phyloP scores from a whole-genome alignment of 805 yeast genomes.

The Ogataea methanolica region DNA sequence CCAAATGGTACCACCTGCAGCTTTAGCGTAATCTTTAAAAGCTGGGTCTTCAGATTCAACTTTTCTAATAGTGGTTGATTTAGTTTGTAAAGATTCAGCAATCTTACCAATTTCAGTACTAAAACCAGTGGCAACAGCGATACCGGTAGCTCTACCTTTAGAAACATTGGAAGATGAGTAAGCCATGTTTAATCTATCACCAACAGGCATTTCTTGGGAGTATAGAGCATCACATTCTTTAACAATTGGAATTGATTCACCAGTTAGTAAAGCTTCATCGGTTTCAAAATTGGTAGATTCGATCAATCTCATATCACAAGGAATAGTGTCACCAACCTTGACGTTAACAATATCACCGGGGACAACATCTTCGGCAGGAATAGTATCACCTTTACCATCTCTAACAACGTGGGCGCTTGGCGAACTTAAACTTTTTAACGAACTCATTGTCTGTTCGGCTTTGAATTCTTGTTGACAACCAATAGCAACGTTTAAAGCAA shows the following conservation, averaged over 20 bases:
- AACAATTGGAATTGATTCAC: slow-evolving; percentile 76
- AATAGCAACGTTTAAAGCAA: slow-evolving; percentile 55
- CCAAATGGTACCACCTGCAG: slow-evolving; percentile 43
- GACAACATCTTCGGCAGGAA: slow-evolving; percentile 61
- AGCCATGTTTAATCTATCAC: slow-evolving; percentile 71
- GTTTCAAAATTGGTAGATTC: slow-evolving; percentile 63
- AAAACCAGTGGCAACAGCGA: slow-evolving; percentile 65
- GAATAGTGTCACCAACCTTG: slow-evolving; percentile 69
- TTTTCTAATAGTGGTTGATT: slow-evolving; percentile 34
- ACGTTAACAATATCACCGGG: slow-evolving; percentile 69
- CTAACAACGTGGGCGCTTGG: slow-evolving; percentile 69
- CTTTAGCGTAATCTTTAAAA: slow-evolving; percentile 43
- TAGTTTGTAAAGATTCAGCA: slow-evolving; percentile 52
- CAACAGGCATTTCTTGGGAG: slow-evolving; percentile 47
- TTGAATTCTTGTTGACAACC: slow-evolving; percentile 69
- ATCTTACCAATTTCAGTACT: slow-evolving; percentile 71
- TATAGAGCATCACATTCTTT: slow-evolving; percentile 45
- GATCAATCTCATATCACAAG: slow-evolving; percentile 65
- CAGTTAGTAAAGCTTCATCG: slow-evolving; percentile 86
- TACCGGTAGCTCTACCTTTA: slow-evolving; percentile 71
- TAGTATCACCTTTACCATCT: slow-evolving; percentile 49
- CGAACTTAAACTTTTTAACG: slow-evolving; percentile 59
- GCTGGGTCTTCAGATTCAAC: slow-evolving; percentile 41
- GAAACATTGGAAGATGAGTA: slow-evolving; percentile 64
- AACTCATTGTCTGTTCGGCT: slow-evolving; percentile 78